Evolutionary conservation across 805 yeast genomes (phyloP).

Genomic region (Cyberlindnera maritima): DNA sequence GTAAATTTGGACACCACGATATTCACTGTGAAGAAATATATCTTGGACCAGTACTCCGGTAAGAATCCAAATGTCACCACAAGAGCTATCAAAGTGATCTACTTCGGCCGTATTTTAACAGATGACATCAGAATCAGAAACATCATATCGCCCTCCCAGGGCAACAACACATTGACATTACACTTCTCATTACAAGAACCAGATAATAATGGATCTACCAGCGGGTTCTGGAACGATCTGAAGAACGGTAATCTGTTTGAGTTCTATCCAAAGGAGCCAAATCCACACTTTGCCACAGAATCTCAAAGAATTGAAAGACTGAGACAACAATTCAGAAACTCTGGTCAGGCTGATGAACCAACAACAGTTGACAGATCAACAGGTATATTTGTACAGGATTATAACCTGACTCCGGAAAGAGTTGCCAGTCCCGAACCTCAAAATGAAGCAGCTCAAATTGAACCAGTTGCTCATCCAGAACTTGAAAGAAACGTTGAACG

Average conservation of each 20-base stretch:
- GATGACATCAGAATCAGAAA: slow-evolving; percentile 21
- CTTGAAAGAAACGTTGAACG: not conserved
- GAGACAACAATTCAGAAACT: slow-evolving; percentile 21
- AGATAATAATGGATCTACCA: slow-evolving; percentile 4
- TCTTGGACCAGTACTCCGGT: slow-evolving; percentile 25
- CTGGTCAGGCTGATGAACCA: slow-evolving; percentile 8
- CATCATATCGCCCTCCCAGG: slow-evolving; percentile 11
- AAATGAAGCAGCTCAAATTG: not conserved
- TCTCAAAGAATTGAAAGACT: slow-evolving; percentile 25
- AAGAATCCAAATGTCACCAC: slow-evolving; percentile 12
- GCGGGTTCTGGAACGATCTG: slow-evolving; percentile 30
- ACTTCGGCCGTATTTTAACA: slow-evolving; percentile 24
- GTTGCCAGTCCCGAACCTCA: not conserved
- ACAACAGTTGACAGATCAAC: slow-evolving; percentile 7
- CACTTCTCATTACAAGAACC: slow-evolving; percentile 25
- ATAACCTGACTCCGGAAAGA: not conserved
- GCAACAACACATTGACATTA: slow-evolving; percentile 8
- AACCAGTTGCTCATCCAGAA: not conserved
- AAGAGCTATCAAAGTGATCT: slow-evolving; percentile 26
- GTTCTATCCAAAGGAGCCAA: slow-evolving; percentile 30
- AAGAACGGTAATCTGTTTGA: slow-evolving; percentile 29
- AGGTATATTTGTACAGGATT: slow-evolving; percentile 12
- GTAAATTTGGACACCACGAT: slow-evolving; percentile 22
- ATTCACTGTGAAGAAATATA: slow-evolving; percentile 24
- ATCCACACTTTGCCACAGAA: slow-evolving; percentile 27